Conservation (phyloP, 1,139 yeast species). For the Meyerozyma carpophila region DNA sequence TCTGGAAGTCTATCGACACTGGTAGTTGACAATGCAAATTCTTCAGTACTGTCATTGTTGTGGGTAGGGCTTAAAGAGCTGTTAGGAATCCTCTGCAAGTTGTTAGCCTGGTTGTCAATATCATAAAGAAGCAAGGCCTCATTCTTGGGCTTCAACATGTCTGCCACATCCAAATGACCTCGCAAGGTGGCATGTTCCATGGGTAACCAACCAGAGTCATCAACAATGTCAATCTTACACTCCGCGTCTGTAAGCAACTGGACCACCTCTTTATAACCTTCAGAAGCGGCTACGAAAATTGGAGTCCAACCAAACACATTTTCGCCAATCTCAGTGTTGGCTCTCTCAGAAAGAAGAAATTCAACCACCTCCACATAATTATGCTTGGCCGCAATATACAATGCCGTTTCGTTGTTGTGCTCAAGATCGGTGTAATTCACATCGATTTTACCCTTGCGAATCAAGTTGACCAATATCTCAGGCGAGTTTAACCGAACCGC, state of each 20-base stretch:
- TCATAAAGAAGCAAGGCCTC: constrained; percentile 32
- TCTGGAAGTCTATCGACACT: constrained; percentile 39
- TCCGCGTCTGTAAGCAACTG: constrained; percentile 48
- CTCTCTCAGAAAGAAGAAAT: constrained; percentile 49
- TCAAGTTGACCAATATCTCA: constrained; percentile 48
- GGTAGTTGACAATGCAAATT: constrained; percentile 5
- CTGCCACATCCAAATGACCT: constrained; percentile 76
- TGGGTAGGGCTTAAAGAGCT: constrained; percentile 7
- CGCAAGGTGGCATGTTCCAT: constrained; percentile 92
- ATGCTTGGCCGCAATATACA: constrained; percentile 72
- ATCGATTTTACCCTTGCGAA: constrained; percentile 55
- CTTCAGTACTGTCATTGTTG: constrained; percentile 8
- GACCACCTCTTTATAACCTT: constrained; percentile 63
- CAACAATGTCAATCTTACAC: constrained; percentile 54
- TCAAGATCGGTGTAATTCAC: constrained; percentile 60
- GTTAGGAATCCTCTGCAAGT: constrained; percentile 26
- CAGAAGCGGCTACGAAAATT: constrained; percentile 83
- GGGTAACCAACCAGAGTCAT: constrained; percentile 94
- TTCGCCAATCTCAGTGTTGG: constrained; percentile 75
- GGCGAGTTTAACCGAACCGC: constrained; percentile 69
- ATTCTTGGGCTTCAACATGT: constrained; percentile 46
- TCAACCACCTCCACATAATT: constrained; percentile 52
- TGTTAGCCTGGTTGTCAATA: constrained; percentile 34
- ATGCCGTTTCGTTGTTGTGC: constrained; percentile 67
- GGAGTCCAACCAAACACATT: constrained; percentile 92